Percentiles rank a stretch among this genome's conserved stretches.
These are phyloP conservation scores for Oryza coarctata DNA, from an alignment of 176 grass and related monocot species.

Conservation along the genomic window DNA sequence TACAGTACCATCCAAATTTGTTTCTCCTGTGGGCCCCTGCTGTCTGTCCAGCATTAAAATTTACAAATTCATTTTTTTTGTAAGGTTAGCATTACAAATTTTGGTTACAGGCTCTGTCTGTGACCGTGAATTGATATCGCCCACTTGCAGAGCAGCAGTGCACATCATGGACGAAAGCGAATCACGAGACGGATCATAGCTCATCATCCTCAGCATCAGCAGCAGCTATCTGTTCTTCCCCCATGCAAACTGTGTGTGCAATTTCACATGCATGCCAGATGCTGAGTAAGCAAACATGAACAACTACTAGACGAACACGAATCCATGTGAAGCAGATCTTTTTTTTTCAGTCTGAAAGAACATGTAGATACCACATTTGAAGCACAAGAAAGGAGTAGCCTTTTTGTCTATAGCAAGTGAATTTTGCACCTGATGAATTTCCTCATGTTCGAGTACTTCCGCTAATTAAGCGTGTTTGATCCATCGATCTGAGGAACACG, in stretches of 20 bases:
- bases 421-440: neutral
- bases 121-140: neutral
- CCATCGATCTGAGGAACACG: conserved; percentile 21
- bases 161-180: conserved; percentile 19
- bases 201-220: neutral
- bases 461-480: neutral
- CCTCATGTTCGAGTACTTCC: neutral
- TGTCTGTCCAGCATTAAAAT: neutral
- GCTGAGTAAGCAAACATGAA: neutral
- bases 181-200: conserved; percentile 12
- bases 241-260: conserved; percentile 1
- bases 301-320: no score
- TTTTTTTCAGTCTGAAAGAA: no score
- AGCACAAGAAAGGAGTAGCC: neutral
- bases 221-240: no score
- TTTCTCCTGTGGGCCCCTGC: neutral
- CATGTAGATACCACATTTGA: neutral
- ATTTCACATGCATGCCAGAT: neutral
- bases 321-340: no score
- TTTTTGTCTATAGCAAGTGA: neutral
- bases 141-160: neutral
- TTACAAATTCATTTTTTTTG: no score
- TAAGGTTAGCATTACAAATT: neutral
- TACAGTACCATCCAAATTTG: neutral
- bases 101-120: neutral